Evolutionary conservation across 768 basidiomycete species (phyloP).

Genomic region (Rhodosporidiobolus odoratus): DNA sequence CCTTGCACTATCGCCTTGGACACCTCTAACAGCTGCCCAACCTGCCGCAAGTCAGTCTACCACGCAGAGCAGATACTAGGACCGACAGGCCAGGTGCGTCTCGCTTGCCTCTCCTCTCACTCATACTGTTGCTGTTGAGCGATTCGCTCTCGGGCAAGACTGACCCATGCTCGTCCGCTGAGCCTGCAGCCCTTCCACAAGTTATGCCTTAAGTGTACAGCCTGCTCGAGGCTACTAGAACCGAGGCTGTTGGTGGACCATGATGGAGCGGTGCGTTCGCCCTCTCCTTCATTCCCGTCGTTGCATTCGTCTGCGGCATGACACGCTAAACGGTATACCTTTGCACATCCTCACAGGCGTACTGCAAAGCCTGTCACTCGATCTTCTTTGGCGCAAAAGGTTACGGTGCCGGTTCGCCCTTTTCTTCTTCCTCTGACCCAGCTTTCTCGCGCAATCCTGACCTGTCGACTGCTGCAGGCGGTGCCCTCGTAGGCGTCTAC

Average conservation of each 20-base stretch:
- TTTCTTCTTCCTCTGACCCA: background rate
- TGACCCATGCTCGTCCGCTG: background rate
- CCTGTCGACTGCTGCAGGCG: background rate
- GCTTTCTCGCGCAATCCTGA: background rate
- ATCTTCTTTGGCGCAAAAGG: conserved; percentile 61
- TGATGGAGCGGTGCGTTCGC: conserved; percentile 62
- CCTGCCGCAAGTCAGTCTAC: conserved; percentile 56
- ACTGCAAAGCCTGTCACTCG: conserved; percentile 74
- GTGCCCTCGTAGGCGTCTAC: conserved; percentile 32
- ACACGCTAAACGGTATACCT: conserved; percentile 44
- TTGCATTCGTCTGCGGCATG: conserved; percentile 49
- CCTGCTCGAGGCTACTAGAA: conserved; percentile 72
- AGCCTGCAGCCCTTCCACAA: conserved; percentile 44
- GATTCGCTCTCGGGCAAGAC: background rate
- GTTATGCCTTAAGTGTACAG: conserved; percentile 73
- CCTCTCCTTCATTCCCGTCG: conserved; percentile 1
- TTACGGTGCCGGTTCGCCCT: conserved; percentile 23
- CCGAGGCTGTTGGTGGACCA: conserved; percentile 74
- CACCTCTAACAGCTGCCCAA: conserved; percentile 13
- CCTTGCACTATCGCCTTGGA: background rate
- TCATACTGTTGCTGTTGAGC: background rate
- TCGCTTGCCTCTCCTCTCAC: background rate
- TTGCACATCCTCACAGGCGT: conserved; percentile 38
- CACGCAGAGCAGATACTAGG: conserved; percentile 87
- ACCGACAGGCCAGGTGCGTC: conserved; percentile 74